Base-by-base conservation (phyloP, 805 yeast species). In the Crinitomyces ghanaensis region DNA sequence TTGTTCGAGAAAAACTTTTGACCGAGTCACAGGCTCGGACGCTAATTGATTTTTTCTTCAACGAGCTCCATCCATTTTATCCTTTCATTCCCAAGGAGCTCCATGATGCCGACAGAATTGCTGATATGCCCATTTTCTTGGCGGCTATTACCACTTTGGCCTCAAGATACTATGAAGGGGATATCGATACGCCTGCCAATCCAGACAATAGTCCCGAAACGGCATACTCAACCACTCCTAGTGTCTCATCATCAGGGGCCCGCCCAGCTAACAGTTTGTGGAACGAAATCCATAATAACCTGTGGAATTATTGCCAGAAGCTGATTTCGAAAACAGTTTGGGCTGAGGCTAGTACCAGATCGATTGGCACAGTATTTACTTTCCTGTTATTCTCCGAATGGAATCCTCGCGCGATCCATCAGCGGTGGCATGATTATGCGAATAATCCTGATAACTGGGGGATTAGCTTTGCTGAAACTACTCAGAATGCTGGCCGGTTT, bases 381-480 rank as follows among this genome's bases (percentile, higher is more conserved):
- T 82, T 86, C 49, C 56, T 86, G 31, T 60, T 86, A 12, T 77
- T 83, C 45, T 81, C 95, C 0, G 96, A 88, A 54, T 86, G 97
- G 97, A 84, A 85, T 46, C 95, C 95, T 3, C 62, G 95, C 34
- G 94, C 95, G 3, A 84, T 85, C 39, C 95, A 85, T 54, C 78
- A 85, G 77, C 60, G 84, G 43, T 73, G 88, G 81, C 59, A 74
- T 1, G 94, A 86, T 56, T 81, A 83, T 56, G 93, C 56, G 32
- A 36, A 43, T 34, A 23, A 45, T 34, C 35, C 38, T 4, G n/a
- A n/a, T n/a, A n/a, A n/a, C n/a, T n/a, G n/a, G n/a, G n/a, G n/a
- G n/a, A n/a, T 23, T 31, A 4, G 28, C 40, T 19, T n/a, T n/a
- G n/a, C n/a, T n/a, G n/a, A n/a, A n/a, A n/a, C n/a, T n/a, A 36